Conservation (phyloP, 2,329 filamentous ascomycete genomes). For the Cladosporium oxysporum region DNA sequence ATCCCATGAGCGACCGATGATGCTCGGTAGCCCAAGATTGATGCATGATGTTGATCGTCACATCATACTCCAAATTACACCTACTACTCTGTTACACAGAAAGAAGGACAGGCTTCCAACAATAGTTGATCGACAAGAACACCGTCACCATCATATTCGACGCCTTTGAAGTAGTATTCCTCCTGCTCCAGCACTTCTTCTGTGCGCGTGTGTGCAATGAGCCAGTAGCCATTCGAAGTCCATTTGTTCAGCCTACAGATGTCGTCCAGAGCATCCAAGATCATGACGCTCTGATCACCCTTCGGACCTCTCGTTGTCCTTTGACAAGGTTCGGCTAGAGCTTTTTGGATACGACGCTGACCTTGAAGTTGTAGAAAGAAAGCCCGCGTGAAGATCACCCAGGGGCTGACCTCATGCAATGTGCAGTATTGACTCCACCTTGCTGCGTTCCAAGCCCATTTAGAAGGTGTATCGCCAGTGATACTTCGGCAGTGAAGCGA, state of each 20-base stretch:
- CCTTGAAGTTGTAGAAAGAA: neutral
- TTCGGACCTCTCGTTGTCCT: neutral
- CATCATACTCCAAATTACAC: neutral
- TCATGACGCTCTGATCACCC: neutral
- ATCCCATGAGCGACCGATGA: neutral
- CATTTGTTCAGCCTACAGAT: neutral
- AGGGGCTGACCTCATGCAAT: neutral
- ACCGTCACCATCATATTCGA: neutral
- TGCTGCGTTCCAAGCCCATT: neutral
- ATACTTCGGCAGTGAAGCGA: neutral
- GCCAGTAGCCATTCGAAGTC: neutral
- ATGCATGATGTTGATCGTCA: neutral
- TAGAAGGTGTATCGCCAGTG: neutral
- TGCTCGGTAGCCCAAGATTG: neutral
- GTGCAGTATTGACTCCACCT: neutral
- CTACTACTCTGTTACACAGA: neutral
- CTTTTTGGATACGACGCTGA: neutral
- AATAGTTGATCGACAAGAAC: neutral
- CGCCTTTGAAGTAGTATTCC: neutral
- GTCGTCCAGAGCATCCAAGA: neutral
- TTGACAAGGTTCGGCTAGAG: neutral
- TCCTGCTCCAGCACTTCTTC: neutral
- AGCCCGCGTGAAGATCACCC: neutral
- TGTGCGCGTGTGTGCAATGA: neutral
- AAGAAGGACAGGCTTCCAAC: neutral